These are phyloP conservation scores for Amanita muscaria DNA, from an alignment of 768 basidiomycete species.

Conservation along the genomic window DNA sequence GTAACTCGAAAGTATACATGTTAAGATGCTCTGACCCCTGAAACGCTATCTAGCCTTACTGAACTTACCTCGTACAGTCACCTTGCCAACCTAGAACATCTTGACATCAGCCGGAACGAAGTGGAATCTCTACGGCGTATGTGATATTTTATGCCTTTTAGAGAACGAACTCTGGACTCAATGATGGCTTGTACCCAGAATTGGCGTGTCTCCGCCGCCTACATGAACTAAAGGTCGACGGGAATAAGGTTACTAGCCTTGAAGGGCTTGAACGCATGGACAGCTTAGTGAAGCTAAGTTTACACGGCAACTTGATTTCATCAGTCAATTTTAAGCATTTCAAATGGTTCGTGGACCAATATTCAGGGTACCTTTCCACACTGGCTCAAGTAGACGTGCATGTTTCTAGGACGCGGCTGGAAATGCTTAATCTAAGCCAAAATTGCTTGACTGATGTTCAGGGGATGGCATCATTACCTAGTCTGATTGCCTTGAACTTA, in stretches of 20 bases:
- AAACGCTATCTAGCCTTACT: constrained; percentile 49
- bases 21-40: constrained; percentile 9
- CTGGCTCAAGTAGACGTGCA: constrained; percentile 6
- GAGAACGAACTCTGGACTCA: background rate
- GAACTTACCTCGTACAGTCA: constrained; percentile 84
- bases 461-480: constrained; percentile 54
- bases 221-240: constrained; percentile 84
- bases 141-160: constrained; percentile 24
- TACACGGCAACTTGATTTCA: constrained; percentile 65
- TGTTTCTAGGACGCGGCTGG: constrained; percentile 48
- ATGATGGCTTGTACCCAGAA: constrained; percentile 38
- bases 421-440: constrained; percentile 74
- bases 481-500: constrained; percentile 67
- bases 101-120: constrained; percentile 88
- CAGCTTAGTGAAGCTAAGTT: constrained; percentile 73
- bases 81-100: constrained; percentile 73
- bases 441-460: constrained; percentile 56
- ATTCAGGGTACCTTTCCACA: constrained; percentile 13
- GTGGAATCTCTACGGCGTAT: constrained; percentile 81
- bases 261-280: constrained; percentile 76
- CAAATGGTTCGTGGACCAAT: constrained; percentile 51
- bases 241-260: constrained; percentile 65
- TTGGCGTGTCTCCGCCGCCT: constrained; percentile 77
- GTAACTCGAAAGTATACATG: constrained; percentile 19
- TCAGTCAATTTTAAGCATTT: constrained; percentile 50